Base-by-base conservation (phyloP, 2,329 filamentous ascomycete species). In the Neoscytalidium dimidiatum region DNA sequence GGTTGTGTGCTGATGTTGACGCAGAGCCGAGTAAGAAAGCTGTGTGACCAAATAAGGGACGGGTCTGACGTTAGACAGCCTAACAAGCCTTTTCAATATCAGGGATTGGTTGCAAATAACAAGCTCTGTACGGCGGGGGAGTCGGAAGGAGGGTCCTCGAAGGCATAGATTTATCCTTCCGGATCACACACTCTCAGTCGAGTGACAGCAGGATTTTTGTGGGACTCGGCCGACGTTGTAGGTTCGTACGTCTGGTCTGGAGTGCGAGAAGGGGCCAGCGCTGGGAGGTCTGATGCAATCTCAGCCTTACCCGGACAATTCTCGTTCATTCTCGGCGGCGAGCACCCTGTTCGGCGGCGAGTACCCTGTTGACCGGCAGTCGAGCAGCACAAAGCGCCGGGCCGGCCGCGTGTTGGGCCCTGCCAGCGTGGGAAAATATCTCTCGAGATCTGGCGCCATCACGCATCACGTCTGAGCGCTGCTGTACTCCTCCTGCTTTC, bases 161-260 rank as follows among this genome's bases (percentile, higher is more conserved):
- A 28, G 11, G 26, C 26, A 21, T 8, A 11, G 33, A 41, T 62
- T 63, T 53, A 53, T 62, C 17, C 14, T 48, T 9, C 3, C 13
- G n/a, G 19, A 3, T 7, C 11, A 6, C 3, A 28, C 14, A 21
- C 6, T 62, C n/a, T 63, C 61, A 63, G n/a, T 23, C 48, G 46
- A 63, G 48, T 44, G 61, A 51, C 61, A 38, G 48, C 33, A 33
- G 61, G 33, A 31, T n/a, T 60, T 46, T 26, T 31, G 56, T 46
- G 56, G 56, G 28, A 9, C 56, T 60, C 56, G 56, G 56, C 56
- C 56, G 56, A 60, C 41, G 28, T 41, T 31, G 26, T 17, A 28
- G 28, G 14, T 56, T 19, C 19, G 48, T 33, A 41, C n/a, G n/a
- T n/a, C n/a, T n/a, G n/a, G n/a, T 41, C 26, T 51, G 49, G 17